Percentiles rank a stretch among this genome's conserved stretches.
These are phyloP conservation scores for Sphenostylis stenocarpa DNA, from an alignment of 306 rosid genomes.

Conservation along the genomic window DNA sequence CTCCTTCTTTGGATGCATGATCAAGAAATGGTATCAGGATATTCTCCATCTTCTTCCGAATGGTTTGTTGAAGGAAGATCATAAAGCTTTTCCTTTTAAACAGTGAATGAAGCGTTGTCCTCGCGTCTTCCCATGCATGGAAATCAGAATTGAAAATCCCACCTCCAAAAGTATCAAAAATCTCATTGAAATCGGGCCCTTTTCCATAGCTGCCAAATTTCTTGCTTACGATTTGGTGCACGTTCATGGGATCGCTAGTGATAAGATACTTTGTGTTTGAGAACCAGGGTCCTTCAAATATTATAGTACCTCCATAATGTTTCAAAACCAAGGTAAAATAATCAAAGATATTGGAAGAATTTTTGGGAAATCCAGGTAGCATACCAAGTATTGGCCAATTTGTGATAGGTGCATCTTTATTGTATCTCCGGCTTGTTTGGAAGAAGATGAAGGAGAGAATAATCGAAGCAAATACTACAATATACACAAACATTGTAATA, in stretches of 20 bases:
- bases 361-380: neutral
- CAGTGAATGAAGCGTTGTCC: neutral
- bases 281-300: slow-evolving; percentile 43
- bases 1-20: neutral
- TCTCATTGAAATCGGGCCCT: slow-evolving; percentile 15
- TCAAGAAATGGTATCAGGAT: slow-evolving; percentile 41
- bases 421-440: neutral
- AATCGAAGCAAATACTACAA: neutral
- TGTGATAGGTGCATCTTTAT: neutral
- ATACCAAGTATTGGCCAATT: slow-evolving; percentile 40
- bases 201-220: slow-evolving; percentile 25
- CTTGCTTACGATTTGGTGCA: slow-evolving; percentile 32
- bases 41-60: slow-evolving; percentile 25
- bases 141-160: slow-evolving; percentile 25
- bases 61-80: neutral
- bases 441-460: neutral
- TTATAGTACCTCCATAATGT: slow-evolving; percentile 26
- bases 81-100: neutral
- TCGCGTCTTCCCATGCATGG: slow-evolving; percentile 20
- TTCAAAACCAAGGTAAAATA: neutral
- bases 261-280: neutral
- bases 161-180: slow-evolving; percentile 25
- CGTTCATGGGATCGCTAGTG: slow-evolving; percentile 44
- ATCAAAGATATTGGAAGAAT: slow-evolving; percentile 25
- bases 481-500: neutral